Evolutionary conservation across 805 yeast genomes (phyloP), one percentile per base, ranked within the genome.

Genomic region (Saccharomycopsis sp.): DNA sequence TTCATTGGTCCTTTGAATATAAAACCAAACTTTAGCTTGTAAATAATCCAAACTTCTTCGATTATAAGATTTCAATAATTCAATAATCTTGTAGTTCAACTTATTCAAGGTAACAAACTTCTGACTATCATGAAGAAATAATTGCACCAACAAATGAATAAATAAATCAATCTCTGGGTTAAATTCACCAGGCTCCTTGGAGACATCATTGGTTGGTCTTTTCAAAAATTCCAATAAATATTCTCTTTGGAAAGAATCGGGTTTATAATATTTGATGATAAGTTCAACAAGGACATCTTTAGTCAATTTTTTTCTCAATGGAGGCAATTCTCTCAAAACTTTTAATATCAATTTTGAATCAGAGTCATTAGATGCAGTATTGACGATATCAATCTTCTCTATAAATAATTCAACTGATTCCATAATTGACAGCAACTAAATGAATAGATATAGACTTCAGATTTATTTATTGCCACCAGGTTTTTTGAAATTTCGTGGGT

Each of bases 11-110:
- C 95, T 77, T 37, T 81, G 73, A 54, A 85, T 73, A 66, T 88
- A 90, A 61, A 90, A 93, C 97, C 97, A 93, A 50, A 85, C 72
- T 62, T 89, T 90, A 13, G 97, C 93, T 52, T 79, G 79, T 47
- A 93, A 73, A 56, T 85, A 78, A 64, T 93, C 97, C 53, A 90
- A 67, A 3, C 94, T 75, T 52, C 97, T 76, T 53, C 83, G 77
- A 64, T 87, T 87, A 66, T 82, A 82, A 11, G 70, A 62, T 47
- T 74, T 72, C 59, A 87, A 54, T 23, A 61, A 62, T 47, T 53
- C 71, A 44, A 82, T 67, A 35, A 77, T 69, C 41, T 67, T 65
- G 8, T 57, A 62, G 56, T 81, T 81, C 59, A 85, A 75, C 8
- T 61, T 56, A 45, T 75, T 74, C 49, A 80, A 66, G 49, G 69